Conservation (phyloP, 106 monocot genomes). For the Iris macrosiphon region DNA sequence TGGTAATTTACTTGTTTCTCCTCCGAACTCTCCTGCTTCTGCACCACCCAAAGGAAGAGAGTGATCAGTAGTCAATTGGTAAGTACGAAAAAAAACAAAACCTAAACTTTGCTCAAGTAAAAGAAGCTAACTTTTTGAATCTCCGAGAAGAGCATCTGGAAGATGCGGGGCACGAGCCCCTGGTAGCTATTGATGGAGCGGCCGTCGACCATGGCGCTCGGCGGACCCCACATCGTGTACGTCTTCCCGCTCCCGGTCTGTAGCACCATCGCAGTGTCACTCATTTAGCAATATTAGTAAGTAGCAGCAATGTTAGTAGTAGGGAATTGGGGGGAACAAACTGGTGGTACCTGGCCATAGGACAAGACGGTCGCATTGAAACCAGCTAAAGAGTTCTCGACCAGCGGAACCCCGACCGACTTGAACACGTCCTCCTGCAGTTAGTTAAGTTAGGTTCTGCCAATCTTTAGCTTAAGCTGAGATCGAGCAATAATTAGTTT, state of each 20-base stretch:
- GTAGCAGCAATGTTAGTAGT: neutral
- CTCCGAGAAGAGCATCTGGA: conserved; percentile 72
- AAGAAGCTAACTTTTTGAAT: conserved; percentile 46
- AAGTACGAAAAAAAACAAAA: conserved; percentile 4
- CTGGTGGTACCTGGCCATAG: conserved; percentile 72
- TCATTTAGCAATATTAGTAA: neutral
- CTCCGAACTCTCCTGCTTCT: conserved; percentile 40
- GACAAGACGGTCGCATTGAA: conserved; percentile 79
- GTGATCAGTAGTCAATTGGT: neutral
- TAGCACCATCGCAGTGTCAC: neutral
- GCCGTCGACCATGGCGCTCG: conserved; percentile 67
- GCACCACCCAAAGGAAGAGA: neutral
- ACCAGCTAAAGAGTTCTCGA: conserved; percentile 60
- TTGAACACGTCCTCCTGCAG: conserved; percentile 76
- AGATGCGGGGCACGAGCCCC: conserved; percentile 84
- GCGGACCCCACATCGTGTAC: conserved; percentile 96
- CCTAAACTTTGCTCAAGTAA: neutral
- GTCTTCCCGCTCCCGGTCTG: conserved; percentile 92
- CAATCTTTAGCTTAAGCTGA: neutral
- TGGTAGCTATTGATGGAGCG: conserved; percentile 26
- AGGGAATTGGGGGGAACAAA: neutral
- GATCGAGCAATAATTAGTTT: no score
- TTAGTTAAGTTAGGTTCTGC: neutral
- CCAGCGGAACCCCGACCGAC: conserved; percentile 59
- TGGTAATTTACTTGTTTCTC: conserved; percentile 55